Conservation (phyloP, 768 basidiomycete species). For the Lentinula raphanica region DNA sequence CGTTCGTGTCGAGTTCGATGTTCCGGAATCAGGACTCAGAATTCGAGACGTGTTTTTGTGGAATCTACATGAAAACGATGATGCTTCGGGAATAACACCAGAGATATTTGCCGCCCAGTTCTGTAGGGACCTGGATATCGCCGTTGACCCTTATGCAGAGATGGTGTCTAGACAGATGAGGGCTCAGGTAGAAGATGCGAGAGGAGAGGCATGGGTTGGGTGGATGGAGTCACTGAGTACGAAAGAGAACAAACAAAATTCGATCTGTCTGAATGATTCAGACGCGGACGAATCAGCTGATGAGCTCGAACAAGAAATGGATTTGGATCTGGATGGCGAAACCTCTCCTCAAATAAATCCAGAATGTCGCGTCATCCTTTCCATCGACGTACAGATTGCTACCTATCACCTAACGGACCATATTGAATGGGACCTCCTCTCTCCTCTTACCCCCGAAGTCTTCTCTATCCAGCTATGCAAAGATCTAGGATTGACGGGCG, state of each 20-base stretch:
- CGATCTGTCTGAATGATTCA: background rate
- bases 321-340: background rate
- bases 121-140: conserved; percentile 83
- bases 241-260: background rate
- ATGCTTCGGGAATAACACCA: conserved; percentile 57
- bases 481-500: conserved; percentile 85
- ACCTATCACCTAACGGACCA: conserved; percentile 89
- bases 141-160: conserved; percentile 59
- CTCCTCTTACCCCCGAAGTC: conserved; percentile 80
- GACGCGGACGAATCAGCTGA: background rate
- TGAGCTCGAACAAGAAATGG: background rate
- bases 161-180: conserved; percentile 83
- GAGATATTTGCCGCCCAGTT: conserved; percentile 82
- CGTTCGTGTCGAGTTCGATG: conserved; percentile 93
- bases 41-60: conserved; percentile 95
- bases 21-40: conserved; percentile 64
- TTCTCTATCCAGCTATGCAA: conserved; percentile 76
- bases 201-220: conserved; percentile 22
- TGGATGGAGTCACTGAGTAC: background rate
- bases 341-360: background rate
- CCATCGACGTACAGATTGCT: conserved; percentile 97
- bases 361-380: conserved; percentile 2
- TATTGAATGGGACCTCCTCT: conserved; percentile 98
- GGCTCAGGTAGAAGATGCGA: conserved; percentile 88
- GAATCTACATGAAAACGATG: conserved; percentile 78